Conservation (phyloP, 192 early-diverging fungal genomes). For the Coemansia brasiliensis region DNA sequence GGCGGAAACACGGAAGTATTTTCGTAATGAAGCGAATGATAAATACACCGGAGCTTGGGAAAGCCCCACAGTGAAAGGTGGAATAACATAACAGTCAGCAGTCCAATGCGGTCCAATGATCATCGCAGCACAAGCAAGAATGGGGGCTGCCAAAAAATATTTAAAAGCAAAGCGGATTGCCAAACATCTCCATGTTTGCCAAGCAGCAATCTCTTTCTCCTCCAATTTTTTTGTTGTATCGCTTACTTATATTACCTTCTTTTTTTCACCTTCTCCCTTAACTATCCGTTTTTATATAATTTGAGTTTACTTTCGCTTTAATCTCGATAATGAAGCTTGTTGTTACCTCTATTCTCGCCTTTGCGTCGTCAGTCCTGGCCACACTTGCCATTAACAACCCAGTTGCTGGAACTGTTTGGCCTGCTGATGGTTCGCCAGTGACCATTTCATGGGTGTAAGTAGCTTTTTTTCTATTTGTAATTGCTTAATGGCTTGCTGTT, state of each 20-base stretch:
- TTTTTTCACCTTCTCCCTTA: conserved; percentile 3
- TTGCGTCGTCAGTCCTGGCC: conserved; percentile 36
- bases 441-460: conserved; percentile 54
- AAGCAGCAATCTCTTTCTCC: conserved; percentile 1
- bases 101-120: conserved; percentile 4
- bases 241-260: background rate
- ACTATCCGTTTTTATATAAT: conserved; percentile 8
- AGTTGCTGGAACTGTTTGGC: conserved; percentile 34
- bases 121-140: too few relatives aligned
- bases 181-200: too few relatives aligned
- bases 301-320: conserved; percentile 4
- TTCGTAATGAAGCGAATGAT: too few relatives aligned
- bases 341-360: conserved; percentile 26
- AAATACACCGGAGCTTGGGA: too few relatives aligned
- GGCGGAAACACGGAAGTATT: too few relatives aligned
- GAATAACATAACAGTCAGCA: too few relatives aligned
- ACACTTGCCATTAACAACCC: conserved; percentile 51
- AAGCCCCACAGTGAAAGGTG: too few relatives aligned
- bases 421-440: conserved; percentile 18
- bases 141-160: too few relatives aligned
- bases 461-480: background rate
- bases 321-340: conserved; percentile 36
- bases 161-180: too few relatives aligned
- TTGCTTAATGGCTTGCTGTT: background rate
- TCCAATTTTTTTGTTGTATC: background rate